phyloP scores from a whole-genome alignment of 331 rosid species.

The Cydonia oblonga region DNA sequence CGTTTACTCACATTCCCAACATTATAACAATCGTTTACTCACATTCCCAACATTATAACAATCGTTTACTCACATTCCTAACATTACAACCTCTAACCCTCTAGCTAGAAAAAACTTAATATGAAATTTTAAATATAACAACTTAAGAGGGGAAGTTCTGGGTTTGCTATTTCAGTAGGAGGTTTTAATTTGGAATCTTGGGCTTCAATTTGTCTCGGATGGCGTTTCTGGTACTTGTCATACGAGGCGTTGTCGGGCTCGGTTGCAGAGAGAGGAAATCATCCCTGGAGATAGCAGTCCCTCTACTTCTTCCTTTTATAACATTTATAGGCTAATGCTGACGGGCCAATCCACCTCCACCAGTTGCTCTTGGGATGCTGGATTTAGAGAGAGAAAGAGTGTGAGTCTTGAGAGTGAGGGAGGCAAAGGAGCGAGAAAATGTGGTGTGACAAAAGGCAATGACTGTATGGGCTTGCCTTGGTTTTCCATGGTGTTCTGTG shows the following conservation, averaged over 20 bases:
- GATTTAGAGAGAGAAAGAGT: neutral
- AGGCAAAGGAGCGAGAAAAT: neutral
- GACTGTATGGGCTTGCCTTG: neutral
- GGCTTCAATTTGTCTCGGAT: neutral
- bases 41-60: neutral
- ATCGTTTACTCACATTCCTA: constrained; percentile 9
- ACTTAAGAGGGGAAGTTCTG: neutral
- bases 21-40: constrained; percentile 5
- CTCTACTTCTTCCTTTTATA: neutral
- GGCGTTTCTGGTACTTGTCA: neutral
- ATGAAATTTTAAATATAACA: neutral
- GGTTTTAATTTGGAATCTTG: neutral
- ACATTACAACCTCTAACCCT: constrained; percentile 1
- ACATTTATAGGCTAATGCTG: neutral
- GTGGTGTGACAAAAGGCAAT: neutral
- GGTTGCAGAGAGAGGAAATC: neutral
- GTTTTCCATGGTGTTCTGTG: constrained; percentile 12
- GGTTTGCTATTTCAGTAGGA: neutral
- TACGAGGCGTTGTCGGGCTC: neutral
- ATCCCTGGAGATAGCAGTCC: neutral
- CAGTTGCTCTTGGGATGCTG: neutral
- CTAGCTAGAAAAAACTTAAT: neutral
- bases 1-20: constrained; percentile 14
- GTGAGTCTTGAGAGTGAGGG: neutral
- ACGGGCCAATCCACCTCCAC: neutral